phyloP scores from a whole-genome alignment of 2,329 filamentous ascomycete species.

The Cladophialophora exuberans region DNA sequence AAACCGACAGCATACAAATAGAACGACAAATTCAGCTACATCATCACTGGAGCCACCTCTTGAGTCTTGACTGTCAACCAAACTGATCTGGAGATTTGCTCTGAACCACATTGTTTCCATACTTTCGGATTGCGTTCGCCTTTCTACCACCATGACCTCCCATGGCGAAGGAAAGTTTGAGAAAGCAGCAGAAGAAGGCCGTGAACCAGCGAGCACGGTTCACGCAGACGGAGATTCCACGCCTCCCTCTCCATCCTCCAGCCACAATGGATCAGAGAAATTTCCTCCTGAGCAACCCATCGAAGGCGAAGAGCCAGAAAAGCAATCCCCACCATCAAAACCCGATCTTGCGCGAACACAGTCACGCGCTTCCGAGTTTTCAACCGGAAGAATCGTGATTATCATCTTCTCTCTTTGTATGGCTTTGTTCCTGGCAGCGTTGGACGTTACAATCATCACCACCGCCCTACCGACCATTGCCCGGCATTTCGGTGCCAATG shows the following conservation, averaged over 20 bases:
- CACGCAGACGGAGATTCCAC: background rate
- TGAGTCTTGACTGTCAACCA: no score
- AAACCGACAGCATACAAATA: background rate
- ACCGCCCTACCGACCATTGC: constrained; percentile 51
- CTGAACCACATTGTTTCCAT: no score
- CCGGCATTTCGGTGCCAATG: constrained; percentile 45
- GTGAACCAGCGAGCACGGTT: background rate
- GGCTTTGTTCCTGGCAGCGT: constrained; percentile 62
- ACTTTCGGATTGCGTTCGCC: no score
- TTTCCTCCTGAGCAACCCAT: constrained; percentile 3
- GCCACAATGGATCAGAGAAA: constrained; percentile 13
- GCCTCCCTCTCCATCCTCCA: constrained; percentile 7
- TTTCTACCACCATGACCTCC: background rate
- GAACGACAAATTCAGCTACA: no score
- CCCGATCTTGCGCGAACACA: constrained; percentile 20
- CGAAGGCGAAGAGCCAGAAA: background rate
- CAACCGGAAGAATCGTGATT: constrained; percentile 44
- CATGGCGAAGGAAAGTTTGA: background rate
- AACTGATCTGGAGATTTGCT: no score
- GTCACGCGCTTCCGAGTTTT: constrained; percentile 44
- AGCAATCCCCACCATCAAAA: background rate
- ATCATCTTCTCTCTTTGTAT: constrained; percentile 51
- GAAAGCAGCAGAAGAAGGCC: background rate
- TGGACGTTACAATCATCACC: constrained; percentile 59
- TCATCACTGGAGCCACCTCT: background rate